These are phyloP conservation scores for Neurospora cerealis DNA, from an alignment of 495 filamentous ascomycete genomes.

Conservation along the genomic window DNA sequence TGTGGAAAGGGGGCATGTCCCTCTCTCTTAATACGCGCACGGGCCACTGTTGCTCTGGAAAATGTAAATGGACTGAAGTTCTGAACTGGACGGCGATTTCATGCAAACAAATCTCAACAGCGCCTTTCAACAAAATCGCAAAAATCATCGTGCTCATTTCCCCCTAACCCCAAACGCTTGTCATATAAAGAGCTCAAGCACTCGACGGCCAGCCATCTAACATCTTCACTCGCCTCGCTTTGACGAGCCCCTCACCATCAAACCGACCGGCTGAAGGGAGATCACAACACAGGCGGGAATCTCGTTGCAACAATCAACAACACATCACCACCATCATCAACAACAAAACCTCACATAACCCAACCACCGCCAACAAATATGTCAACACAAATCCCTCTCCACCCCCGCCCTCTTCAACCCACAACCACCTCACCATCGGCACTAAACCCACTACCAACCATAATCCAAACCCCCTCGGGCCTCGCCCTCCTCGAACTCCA, in stretches of 20 bases:
- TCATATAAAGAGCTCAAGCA: neutral
- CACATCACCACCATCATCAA: neutral
- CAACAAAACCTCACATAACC: neutral
- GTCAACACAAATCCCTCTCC: slow-evolving; percentile 10
- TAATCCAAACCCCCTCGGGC: slow-evolving; percentile 76
- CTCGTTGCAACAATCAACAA: neutral
- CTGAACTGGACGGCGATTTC: neutral
- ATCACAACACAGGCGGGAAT: neutral
- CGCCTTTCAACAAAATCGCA: neutral
- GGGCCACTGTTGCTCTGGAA: neutral
- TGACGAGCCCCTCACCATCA: neutral
- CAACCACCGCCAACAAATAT: slow-evolving; percentile 2
- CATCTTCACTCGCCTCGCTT: neutral
- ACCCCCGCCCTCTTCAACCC: slow-evolving; percentile 1
- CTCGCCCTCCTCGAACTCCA: slow-evolving; percentile 84
- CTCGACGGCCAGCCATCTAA: neutral
- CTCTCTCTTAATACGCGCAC: neutral
- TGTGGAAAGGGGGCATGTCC: neutral
- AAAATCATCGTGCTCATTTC: neutral
- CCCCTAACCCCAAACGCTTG: neutral
- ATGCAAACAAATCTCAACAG: neutral
- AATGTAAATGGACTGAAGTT: neutral
- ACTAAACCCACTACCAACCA: slow-evolving; percentile 58
- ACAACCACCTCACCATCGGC: neutral
- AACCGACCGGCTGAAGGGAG: slow-evolving; percentile 4